phyloP scores from a whole-genome alignment of 192 early-diverging fungal species.

The Coemansia sp. region DNA sequence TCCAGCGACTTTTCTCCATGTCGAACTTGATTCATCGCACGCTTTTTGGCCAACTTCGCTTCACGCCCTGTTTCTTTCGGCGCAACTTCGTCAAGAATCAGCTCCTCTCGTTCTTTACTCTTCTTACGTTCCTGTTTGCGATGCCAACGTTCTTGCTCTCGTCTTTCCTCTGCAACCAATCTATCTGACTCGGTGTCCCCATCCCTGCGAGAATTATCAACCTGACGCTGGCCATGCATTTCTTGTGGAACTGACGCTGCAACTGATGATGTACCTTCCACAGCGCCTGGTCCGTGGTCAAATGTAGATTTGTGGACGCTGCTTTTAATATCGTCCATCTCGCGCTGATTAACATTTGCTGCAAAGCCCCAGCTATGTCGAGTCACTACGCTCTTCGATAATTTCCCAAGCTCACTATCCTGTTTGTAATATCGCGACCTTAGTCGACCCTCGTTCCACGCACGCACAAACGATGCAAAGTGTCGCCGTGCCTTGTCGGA shows the following conservation, averaged over 20 bases:
- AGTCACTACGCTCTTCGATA: slow-evolving; percentile 63
- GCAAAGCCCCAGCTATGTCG: slow-evolving; percentile 78
- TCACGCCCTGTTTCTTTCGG: slow-evolving; percentile 52
- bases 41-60: slow-evolving; percentile 39
- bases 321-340: slow-evolving; percentile 17
- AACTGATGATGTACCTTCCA: not conserved
- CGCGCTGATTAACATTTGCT: slow-evolving; percentile 46
- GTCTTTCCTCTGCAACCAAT: slow-evolving; percentile 26
- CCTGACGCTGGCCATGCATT: not conserved
- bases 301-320: slow-evolving; percentile 14
- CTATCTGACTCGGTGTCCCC: slow-evolving; percentile 5
- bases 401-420: slow-evolving; percentile 64
- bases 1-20: slow-evolving; percentile 27
- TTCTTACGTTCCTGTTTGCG: slow-evolving; percentile 27
- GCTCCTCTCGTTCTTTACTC: slow-evolving; percentile 34
- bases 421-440: slow-evolving; percentile 54
- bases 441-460: slow-evolving; percentile 79
- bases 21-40: slow-evolving; percentile 25
- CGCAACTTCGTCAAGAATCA: slow-evolving; percentile 50
- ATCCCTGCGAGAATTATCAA: not conserved
- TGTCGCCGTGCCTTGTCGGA: slow-evolving; percentile 66
- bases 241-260: not conserved
- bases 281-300: not conserved
- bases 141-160: slow-evolving; percentile 25
- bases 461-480: slow-evolving; percentile 82